phyloP scores from a whole-genome alignment of 305 asterid species.

The Rubia tinctorum region DNA sequence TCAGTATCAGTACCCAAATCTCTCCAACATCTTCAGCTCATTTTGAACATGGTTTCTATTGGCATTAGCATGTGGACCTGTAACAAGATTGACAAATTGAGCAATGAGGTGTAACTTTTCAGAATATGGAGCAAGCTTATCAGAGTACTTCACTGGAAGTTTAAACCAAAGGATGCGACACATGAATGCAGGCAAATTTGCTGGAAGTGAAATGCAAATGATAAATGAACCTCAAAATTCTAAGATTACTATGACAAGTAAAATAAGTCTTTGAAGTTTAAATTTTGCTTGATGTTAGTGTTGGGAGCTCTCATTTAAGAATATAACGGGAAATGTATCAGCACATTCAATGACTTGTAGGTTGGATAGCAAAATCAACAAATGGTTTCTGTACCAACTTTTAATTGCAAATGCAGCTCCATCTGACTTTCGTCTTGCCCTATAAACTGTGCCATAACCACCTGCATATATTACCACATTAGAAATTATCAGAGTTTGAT shows the following conservation, averaged over 20 bases:
- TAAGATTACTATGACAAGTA: not conserved
- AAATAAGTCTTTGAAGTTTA: not conserved
- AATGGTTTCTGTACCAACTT: conserved; percentile 41
- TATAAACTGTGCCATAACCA: conserved; percentile 95
- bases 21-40: conserved; percentile 90
- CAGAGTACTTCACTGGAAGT: not conserved
- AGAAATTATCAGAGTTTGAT: conserved; percentile 18
- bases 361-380: conserved; percentile 5
- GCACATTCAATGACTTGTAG: conserved; percentile 10
- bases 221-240: not conserved
- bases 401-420: conserved; percentile 82
- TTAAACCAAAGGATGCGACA: not conserved
- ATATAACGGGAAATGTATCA: not conserved
- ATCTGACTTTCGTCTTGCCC: conserved; percentile 79
- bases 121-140: not conserved
- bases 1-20: conserved; percentile 62
- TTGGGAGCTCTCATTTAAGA: not conserved
- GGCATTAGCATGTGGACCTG: conserved; percentile 92
- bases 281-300: not conserved
- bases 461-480: conserved; percentile 49
- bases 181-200: not conserved
- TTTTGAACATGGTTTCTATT: conserved; percentile 64
- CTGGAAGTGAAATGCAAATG: not conserved
- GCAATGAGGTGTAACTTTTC: not conserved
- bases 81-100: conserved; percentile 17